Base-by-base conservation (phyloP, 2,329 filamentous ascomycete species). In the Fusarium verrucosum region DNA sequence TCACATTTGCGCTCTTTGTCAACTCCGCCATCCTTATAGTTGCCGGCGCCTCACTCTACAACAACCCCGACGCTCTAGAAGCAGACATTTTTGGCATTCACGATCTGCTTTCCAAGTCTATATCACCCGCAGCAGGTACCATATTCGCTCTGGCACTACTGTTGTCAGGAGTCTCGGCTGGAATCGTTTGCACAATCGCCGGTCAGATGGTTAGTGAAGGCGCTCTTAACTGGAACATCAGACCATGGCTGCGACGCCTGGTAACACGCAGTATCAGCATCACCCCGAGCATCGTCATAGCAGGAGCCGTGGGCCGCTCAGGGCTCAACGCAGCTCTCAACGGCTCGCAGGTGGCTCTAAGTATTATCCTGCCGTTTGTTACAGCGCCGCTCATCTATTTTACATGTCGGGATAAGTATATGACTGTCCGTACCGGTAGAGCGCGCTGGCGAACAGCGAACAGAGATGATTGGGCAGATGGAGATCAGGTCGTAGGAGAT, bases 181-280 rank as follows among this genome's bases (percentile, higher is more conserved):
- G 92, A 7, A 92, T 96, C 32, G 89, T 96, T 4, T 96, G 92
- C 78, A 96, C 93, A 2, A 95, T 96, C 68, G 86, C 92, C 0
- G 92, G 92, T 0, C 92, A 96, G 75, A 95, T 96, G 88, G 89
- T 96, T 20, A 89, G 87, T 62, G 92, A 96, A 75, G 92, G 92
- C 8, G 91, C 92, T 60, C 76, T 96, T 0, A 40, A 56, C 7
- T 35, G 51, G 40, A 86, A 87, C 42, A 93, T 92, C 90, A 86
- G 79, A 7, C 77, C 92, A 0, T 96, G 92, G 92, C 71, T 94
- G 10, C 88, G 92, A 4, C 85, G 92, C 11, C 83, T 96, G 5
- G 77, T 94, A 45, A 96, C 92, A 0, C 85, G 92, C 23, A 86
- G 84, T 45, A 91, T 96, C 74, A 92, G 89, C 71, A 93, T 96